Base-by-base conservation (phyloP, 2,329 filamentous ascomycete species). In the Immersiporthe knoxdaviesiana region DNA sequence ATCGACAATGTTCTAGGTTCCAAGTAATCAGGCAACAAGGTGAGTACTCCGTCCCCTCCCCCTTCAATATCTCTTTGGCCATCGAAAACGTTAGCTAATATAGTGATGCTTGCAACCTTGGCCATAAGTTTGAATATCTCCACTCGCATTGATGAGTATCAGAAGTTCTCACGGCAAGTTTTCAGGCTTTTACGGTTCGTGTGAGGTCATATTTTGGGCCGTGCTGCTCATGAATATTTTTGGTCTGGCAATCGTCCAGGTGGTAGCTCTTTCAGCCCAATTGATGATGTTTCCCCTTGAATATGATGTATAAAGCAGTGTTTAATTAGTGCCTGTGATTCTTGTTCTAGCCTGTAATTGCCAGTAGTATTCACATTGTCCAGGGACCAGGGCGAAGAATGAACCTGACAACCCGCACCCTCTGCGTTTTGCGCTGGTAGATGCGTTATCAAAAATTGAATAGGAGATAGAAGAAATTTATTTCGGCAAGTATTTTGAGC, bases 1-100 rank as follows among this genome's bases (percentile, higher is more conserved):
- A 44, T 70, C 14, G 56, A 68, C 24, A 63, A 64, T 41, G 59
- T 24, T 6, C 21, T 70, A 56, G 7, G 24, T 6, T 24, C 50
- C 8, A 63, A 68, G 6, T 65, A 8, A 35, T 35, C 8, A 32
- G 27, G 3, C 12, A 3, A 16, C 12, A 11, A 27, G 8, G 32
- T 47, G 18, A 30, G 61, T 24, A 18, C 8, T n/a, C n/a, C n/a
- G n/a, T 12, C 4, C 24, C 11, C 8, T 63, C 12, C 11, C n/a
- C n/a, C n/a, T n/a, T n/a, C n/a, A n/a, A n/a, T 58, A 2, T 30
- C 24, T 27, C 24, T 16, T 30, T 8, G 12, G 1, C 3, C n/a
- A 24, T 54, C 24, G 3, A 27, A 14, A 27, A 54, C 12, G 50
- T 27, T 54, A 27, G 50, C 50, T 27, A 27, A 54, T n/a, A 27